A percentile compares a stretch with the other conserved stretches of the same genome.
Evolutionary conservation across 805 yeast species (phyloP).

Genomic region (Kodamaea jinghongensis): DNA sequence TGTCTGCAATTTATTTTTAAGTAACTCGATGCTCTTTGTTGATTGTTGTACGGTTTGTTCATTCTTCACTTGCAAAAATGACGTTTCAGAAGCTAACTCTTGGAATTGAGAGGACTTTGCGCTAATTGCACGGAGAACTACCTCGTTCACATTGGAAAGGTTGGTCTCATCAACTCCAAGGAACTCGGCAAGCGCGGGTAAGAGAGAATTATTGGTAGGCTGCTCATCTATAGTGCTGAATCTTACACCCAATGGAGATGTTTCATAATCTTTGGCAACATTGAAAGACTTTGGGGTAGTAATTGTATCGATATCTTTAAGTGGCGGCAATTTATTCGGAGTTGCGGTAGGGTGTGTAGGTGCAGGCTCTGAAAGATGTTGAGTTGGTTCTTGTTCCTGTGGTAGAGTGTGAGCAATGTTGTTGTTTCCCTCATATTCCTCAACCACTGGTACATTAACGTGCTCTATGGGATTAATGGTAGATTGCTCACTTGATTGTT

Average conservation of each 20-base stretch:
- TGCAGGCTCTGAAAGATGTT: too few relatives aligned
- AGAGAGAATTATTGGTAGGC: constrained; percentile 10
- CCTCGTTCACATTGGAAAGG: constrained; percentile 11
- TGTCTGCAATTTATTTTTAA: constrained; percentile 18
- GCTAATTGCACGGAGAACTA: constrained; percentile 20
- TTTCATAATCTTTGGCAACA: constrained; percentile 37
- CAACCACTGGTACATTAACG: too few relatives aligned
- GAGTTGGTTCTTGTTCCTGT: constrained; percentile 1
- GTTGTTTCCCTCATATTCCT: too few relatives aligned
- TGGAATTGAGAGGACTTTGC: constrained; percentile 27
- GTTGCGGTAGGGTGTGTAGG: constrained; percentile 43
- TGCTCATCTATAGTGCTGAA: constrained; percentile 3
- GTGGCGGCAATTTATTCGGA: constrained; percentile 39
- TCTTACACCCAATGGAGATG: constrained; percentile 20
- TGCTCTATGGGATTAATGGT: neutral
- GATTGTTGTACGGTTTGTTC: constrained; percentile 28
- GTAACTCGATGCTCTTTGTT: constrained; percentile 21
- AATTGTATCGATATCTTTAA: constrained; percentile 41
- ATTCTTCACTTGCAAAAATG: constrained; percentile 32
- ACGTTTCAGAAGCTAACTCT: constrained; percentile 29
- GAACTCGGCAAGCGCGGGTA: constrained; percentile 24
- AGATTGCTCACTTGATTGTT: neutral
- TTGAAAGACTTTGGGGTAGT: constrained; percentile 40
- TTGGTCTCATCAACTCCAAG: constrained; percentile 23
- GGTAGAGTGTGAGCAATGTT: too few relatives aligned